Base-by-base conservation (phyloP, 83 land plant species). In the Picea engelmannii region DNA sequence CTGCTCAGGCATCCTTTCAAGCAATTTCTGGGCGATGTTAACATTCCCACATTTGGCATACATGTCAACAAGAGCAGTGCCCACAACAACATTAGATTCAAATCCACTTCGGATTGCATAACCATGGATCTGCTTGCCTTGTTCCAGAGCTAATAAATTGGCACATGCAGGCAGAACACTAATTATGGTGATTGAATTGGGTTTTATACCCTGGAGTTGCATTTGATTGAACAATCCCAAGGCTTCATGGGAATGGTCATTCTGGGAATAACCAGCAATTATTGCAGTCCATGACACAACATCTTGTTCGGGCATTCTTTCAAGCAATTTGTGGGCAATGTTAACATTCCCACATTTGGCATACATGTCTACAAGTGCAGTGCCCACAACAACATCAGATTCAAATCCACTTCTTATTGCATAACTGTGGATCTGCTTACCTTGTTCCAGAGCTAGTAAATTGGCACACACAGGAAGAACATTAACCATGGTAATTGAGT, bases 271-370 rank as follows among this genome's bases (percentile, higher is more conserved):
- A 38, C 89, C 93, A 6, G 83, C 66, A n/a, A 91, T 87, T 1
- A 91, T 83, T 1, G 90, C 80, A 47, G 90, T 92, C 94, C 94
- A 92, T 52, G 92, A 81, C 55, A 92, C 89, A 13, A 85, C 69
- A 81, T 79, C 82, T 74, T 66, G 88, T 69, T 76, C 66, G 0
- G 80, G 76, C 31, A 91, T 60, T 23, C 80, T 85, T 77, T 89
- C 87, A 78, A 89, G 83, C 18, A 88, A 63, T 61, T 49, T 31
- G 65, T 59, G 84, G 2, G 94, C 94, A 18, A 35, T 62, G 6
- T 82, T 84, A 47, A 92, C 79, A 18, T 25, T 24, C 0, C 90
- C 86, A 78, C 13, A 62, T 49, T 89, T 92, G 1, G 89, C 44
- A 83, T 92, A 92, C 62, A 87, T 73, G 65, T 86, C 81, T 47